Evolutionary conservation across 306 rosid species (phyloP), one percentile per base, ranked within the genome.

Genomic region (Begonia loranthoides): DNA sequence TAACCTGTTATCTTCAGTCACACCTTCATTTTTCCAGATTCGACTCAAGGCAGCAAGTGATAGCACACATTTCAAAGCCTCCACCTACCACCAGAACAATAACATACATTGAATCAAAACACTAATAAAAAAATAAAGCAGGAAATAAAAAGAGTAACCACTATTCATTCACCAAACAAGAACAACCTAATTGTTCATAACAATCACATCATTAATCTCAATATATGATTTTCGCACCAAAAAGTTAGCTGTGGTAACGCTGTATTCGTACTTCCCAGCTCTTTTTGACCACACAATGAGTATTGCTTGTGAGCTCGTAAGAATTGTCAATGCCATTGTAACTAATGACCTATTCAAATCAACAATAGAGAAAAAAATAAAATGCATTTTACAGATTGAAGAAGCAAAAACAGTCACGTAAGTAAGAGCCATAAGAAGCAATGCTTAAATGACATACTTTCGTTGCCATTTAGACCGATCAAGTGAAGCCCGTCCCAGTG

Each of bases 271-370:
- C 68, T 76, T 89, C 47, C 97, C 97, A 46, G 97, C 95, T 70
- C 94, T 67, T 71, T 84, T 89, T 41, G 97, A 89, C 95, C 95
- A 89, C 64, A 89, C 97, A 24, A 89, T 89, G 53, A 89, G 79
- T 67, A 89, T 89, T 38, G 95, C 87, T 82, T 85, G 95, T 34
- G 94, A 89, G 70, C 95, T 85, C 53, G 97, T 89, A 45, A 89
- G 90, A 66, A 89, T 24, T 52, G 97, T 89, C 77, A 89, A 65
- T 57, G 95, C 79, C 57, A 82, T 63, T 47, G 95, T 89, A 51
- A 89, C 90, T 13, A 60, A 15, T 15, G 97, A 89, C 87, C 95
- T 82, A 75, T 64, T 51, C 22, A 22, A 28, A 38, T 54, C 40
- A 46, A 41, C 57, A 59, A 36, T 12, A 11, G 17, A n/a, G 44